phyloP scores from a whole-genome alignment of 495 filamentous ascomycete genomes.

The Xylaria telfairii region DNA sequence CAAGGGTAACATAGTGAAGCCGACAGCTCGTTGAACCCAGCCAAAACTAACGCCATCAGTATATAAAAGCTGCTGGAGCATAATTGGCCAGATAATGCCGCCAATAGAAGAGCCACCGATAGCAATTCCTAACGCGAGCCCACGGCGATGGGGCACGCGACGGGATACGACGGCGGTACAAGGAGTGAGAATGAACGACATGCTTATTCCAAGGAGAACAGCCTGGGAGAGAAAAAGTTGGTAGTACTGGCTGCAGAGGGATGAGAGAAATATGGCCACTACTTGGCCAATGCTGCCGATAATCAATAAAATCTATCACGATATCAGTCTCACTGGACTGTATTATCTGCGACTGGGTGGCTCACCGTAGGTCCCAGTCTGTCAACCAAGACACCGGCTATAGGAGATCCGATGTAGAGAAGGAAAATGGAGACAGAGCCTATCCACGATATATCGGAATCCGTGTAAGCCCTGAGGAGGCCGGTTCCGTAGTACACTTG shows the following conservation, averaged over 20 bases:
- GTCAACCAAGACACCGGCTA: slow-evolving; percentile 53
- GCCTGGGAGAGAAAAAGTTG: slow-evolving; percentile 65
- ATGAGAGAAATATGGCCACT: slow-evolving; percentile 55
- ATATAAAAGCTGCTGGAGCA: slow-evolving; percentile 40
- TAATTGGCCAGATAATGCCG: slow-evolving; percentile 56
- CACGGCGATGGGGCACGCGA: slow-evolving; percentile 54
- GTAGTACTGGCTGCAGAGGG: slow-evolving; percentile 59
- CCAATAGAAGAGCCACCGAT: slow-evolving; percentile 61
- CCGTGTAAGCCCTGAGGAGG: slow-evolving; percentile 50
- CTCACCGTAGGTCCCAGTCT: slow-evolving; percentile 48
- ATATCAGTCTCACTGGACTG: background rate
- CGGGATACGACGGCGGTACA: slow-evolving; percentile 52
- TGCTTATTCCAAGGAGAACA: slow-evolving; percentile 55
- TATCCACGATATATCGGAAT: slow-evolving; percentile 56
- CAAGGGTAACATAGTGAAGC: slow-evolving; percentile 57
- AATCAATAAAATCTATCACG: slow-evolving; percentile 23
- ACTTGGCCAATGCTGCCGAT: slow-evolving; percentile 28
- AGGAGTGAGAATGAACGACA: slow-evolving; percentile 53
- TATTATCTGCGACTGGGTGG: background rate
- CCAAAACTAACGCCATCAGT: slow-evolving; percentile 52
- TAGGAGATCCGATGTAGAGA: slow-evolving; percentile 43
- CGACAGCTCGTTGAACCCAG: slow-evolving; percentile 61
- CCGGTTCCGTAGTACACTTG: slow-evolving; percentile 59
- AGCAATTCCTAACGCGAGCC: slow-evolving; percentile 56
- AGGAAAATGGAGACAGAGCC: slow-evolving; percentile 55